Percentiles rank a stretch among this genome's conserved stretches.
Evolutionary conservation across 2,329 filamentous ascomycete genomes (phyloP).

Genomic region (Colletotrichum godetiae): DNA sequence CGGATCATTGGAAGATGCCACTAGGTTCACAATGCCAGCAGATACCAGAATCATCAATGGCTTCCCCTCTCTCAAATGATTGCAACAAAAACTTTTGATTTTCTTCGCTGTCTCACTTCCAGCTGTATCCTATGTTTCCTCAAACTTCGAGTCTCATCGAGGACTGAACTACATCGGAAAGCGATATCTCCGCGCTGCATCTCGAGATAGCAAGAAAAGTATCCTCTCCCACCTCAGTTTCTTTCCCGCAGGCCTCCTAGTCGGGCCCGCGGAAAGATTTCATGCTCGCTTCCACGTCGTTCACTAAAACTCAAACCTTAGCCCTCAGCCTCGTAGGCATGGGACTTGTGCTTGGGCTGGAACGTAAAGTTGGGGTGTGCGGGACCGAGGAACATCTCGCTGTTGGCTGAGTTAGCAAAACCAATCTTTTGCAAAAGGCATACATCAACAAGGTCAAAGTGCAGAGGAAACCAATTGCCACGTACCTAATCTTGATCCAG

Average conservation of each 20-base stretch:
- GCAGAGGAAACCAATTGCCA: slow-evolving; percentile 36
- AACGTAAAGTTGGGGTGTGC: slow-evolving; percentile 93
- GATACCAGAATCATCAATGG: background rate
- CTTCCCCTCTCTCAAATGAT: background rate
- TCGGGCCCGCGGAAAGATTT: background rate
- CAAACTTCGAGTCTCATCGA: background rate
- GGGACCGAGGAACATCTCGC: slow-evolving; percentile 97
- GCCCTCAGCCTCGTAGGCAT: slow-evolving; percentile 84
- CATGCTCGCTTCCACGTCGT: background rate
- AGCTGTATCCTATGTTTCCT: background rate
- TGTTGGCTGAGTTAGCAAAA: slow-evolving; percentile 50
- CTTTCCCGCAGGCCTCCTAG: background rate
- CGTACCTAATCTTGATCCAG: slow-evolving; percentile 98
- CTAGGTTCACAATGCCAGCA: background rate
- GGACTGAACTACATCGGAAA: background rate
- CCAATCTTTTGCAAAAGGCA: background rate
- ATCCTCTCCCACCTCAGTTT: background rate
- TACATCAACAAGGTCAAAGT: background rate
- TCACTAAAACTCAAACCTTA: slow-evolving; percentile 44
- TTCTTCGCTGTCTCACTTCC: background rate
- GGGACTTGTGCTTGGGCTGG: slow-evolving; percentile 97
- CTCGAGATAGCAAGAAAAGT: background rate
- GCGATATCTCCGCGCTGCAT: background rate
- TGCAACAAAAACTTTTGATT: background rate
- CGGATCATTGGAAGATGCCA: background rate